A percentile compares a stretch with the other conserved stretches of the same genome.
Conservation (phyloP, 257 asterid genomes). For the Catharanthus roseus region DNA sequence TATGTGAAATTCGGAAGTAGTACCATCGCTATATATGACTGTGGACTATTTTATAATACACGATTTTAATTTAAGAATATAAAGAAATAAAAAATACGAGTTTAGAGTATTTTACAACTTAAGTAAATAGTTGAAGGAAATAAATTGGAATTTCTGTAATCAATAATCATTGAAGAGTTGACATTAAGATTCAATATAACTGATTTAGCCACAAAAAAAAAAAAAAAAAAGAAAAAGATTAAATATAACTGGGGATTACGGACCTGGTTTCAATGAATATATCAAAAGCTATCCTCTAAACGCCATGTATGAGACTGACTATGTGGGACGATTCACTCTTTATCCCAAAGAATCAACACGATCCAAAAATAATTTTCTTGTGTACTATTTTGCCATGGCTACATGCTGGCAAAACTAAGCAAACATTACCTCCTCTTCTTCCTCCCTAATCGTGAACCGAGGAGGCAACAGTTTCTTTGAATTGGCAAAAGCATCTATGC, state of each 20-base stretch:
- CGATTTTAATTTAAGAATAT: too few species aligned
- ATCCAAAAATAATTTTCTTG: neutral
- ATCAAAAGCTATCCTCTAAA: neutral
- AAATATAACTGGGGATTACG: too few species aligned
- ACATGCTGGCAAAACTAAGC: constrained; percentile 30
- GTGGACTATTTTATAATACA: too few species aligned
- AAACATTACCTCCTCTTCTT: constrained; percentile 61
- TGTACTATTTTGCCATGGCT: neutral
- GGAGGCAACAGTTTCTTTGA: constrained; percentile 62
- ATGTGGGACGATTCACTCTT: neutral
- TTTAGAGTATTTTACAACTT: too few species aligned
- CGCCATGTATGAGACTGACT: neutral
- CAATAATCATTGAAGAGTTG: too few species aligned
- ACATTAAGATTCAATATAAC: neutral
- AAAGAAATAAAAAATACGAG: too few species aligned
- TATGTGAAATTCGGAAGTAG: too few species aligned
- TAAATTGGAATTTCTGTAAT: too few species aligned
- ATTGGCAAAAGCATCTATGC: constrained; percentile 43
- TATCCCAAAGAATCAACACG: neutral
- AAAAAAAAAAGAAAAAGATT: neutral
- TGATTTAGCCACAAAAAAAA: neutral
- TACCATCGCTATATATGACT: too few species aligned
- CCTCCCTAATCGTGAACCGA: constrained; percentile 45
- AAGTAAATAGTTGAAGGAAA: too few species aligned
- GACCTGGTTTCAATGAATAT: too few species aligned